Evolutionary conservation across 148 eudicot genomes (phyloP), one percentile per base, ranked within the genome.

Genomic region (Nepenthes mirabilis): DNA sequence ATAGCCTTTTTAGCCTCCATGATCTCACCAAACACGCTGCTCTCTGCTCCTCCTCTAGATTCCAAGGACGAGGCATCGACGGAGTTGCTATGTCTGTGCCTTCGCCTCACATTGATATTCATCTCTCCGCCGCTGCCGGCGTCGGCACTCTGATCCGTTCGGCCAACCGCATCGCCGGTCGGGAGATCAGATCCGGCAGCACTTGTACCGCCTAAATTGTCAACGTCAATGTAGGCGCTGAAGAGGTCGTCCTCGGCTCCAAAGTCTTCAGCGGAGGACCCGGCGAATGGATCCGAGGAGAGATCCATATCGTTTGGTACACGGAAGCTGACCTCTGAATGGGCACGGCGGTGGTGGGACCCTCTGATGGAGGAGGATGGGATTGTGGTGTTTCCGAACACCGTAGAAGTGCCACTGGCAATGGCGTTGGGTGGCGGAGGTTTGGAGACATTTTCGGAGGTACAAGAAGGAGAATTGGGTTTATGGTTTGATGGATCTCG

Each of bases 191-290:
- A n/a, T 59, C 37, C 57, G 23, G 23, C 23, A 23, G 33, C 14
- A 47, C 23, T 66, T 14, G 50, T 32, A 34, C 45, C 45, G 12
- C 58, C 79, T 32, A 80, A 68, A 60, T 80, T 75, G 23, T 74
- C 72, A 14, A 77, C 61, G 64, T 77, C 81, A 51, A 78, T 80
- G 72, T 75, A 82, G 62, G 77, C 70, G 63, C 68, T 74, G 58
- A 80, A 71, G 35, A 82, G 79, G 77, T 82, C 83, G 36, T 77
- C 80, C 53, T 76, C 76, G 37, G 76, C 71, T 76, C 72, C 81
- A 50, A 68, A 63, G 37, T 75, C 74, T 58, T 72, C 70, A n/a
- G 72, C 54, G 53, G 67, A 75, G 52, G 74, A 52, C 14, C 70
- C 73, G 32, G 52, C 13, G 52, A n/a, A n/a, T 49, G 76, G 76